Conservation (phyloP, 2,329 filamentous ascomycete genomes). For the Epichloe scottii region DNA sequence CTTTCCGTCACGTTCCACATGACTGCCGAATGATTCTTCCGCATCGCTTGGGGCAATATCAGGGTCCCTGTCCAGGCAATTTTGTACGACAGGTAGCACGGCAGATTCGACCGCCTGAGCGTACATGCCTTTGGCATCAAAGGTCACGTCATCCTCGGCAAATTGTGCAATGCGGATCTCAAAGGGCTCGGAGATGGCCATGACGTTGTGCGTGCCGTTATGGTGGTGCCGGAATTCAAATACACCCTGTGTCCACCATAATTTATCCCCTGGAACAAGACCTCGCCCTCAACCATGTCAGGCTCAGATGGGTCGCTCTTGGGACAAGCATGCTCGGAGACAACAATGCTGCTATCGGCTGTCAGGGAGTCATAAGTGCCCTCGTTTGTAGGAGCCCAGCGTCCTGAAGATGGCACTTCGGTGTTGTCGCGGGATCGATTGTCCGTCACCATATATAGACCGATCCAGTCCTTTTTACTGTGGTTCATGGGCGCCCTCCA, state of each 20-base stretch:
- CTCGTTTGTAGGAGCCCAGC: slow-evolving; percentile 74
- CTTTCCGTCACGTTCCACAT: slow-evolving; percentile 78
- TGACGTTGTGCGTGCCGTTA: slow-evolving; percentile 79
- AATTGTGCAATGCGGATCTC: slow-evolving; percentile 77
- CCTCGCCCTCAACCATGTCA: slow-evolving; percentile 62
- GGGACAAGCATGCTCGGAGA: slow-evolving; percentile 49
- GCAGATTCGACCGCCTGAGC: slow-evolving; percentile 61
- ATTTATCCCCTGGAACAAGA: slow-evolving; percentile 85
- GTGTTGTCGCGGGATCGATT: slow-evolving; percentile 79
- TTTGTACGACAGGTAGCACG: slow-evolving; percentile 71
- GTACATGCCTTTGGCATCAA: slow-evolving; percentile 46
- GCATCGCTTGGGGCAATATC: slow-evolving; percentile 74
- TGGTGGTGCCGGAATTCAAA: slow-evolving; percentile 98
- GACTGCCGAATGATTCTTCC: slow-evolving; percentile 71
- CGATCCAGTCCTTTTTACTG: slow-evolving; percentile 87
- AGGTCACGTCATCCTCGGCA: slow-evolving; percentile 57
- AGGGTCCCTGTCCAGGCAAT: slow-evolving; percentile 85
- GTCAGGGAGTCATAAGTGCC: slow-evolving; percentile 64
- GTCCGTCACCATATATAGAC: slow-evolving; percentile 90
- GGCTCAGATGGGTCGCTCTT: slow-evolving; percentile 38
- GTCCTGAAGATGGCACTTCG: slow-evolving; percentile 70
- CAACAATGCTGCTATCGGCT: slow-evolving; percentile 64
- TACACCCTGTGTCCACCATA: slow-evolving; percentile 94
- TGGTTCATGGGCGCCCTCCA: slow-evolving; percentile 87
- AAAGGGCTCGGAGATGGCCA: slow-evolving; percentile 88